A percentile compares a stretch with the other conserved stretches of the same genome.
Evolutionary conservation across 1,284 basidiomycete genomes (phyloP).

Genomic region (Pascua sp.): DNA sequence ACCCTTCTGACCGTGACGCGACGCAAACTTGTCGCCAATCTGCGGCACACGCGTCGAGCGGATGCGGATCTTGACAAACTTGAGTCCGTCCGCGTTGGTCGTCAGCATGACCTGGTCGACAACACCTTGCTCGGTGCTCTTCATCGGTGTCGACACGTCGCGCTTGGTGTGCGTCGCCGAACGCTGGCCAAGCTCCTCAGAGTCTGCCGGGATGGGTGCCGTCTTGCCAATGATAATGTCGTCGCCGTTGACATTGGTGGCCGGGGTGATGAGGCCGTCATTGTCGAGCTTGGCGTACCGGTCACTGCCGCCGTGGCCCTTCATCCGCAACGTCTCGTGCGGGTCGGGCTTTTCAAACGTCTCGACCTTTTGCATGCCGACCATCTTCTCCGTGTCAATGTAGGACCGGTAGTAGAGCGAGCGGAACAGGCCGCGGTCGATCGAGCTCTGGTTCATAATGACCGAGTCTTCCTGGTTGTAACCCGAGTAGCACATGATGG

Average conservation of each 20-base stretch:
- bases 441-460: slow-evolving; percentile 99
- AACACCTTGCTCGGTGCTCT: slow-evolving; percentile 95
- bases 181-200: slow-evolving; percentile 93
- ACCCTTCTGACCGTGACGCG: slow-evolving; percentile 98
- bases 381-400: slow-evolving; percentile 97
- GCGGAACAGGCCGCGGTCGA: slow-evolving; percentile 96
- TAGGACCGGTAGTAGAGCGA: slow-evolving; percentile 98
- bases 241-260: slow-evolving; percentile 90
- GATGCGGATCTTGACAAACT: slow-evolving; percentile 97
- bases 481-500: slow-evolving; percentile 96
- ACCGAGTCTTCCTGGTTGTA: slow-evolving; percentile 99
- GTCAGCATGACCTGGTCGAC: slow-evolving; percentile 97
- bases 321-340: slow-evolving; percentile 91
- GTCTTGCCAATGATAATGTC: slow-evolving; percentile 99
- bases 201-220: slow-evolving; percentile 91
- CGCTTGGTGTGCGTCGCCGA: slow-evolving; percentile 84
- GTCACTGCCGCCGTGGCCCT: slow-evolving; percentile 71
- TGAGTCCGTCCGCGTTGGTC: slow-evolving; percentile 91
- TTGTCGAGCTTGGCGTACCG: slow-evolving; percentile 94
- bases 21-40: slow-evolving; percentile 99
- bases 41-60: slow-evolving; percentile 94
- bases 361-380: slow-evolving; percentile 85
- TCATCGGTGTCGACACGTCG: slow-evolving; percentile 95
- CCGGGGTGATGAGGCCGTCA: slow-evolving; percentile 92
- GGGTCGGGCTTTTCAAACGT: slow-evolving; percentile 96